These are phyloP conservation scores for Miscanthus lutarioriparius DNA, from an alignment of 176 grass and related monocot species.

Conservation along the genomic window DNA sequence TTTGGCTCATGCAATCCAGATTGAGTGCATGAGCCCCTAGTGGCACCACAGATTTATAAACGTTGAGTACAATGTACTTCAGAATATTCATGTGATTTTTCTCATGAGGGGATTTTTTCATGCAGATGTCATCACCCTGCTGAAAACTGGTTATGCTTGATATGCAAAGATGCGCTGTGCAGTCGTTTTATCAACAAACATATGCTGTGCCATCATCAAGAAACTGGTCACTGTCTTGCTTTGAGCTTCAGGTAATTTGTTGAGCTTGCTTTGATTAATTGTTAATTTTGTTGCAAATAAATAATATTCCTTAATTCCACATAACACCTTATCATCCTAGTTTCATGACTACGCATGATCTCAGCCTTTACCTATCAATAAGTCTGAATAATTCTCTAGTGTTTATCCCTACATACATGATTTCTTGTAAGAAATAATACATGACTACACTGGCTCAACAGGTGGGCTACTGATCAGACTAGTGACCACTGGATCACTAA, in stretches of 20 bases:
- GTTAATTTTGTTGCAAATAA: neutral
- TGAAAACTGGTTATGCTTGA: slow-evolving; percentile 94
- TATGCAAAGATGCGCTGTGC: slow-evolving; percentile 92
- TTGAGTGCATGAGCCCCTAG: neutral
- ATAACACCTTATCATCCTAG: neutral
- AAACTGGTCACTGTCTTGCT: slow-evolving; percentile 73
- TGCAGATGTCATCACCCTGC: slow-evolving; percentile 79
- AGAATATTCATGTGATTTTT: slow-evolving; percentile 20
- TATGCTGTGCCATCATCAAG: slow-evolving; percentile 81
- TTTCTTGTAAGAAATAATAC: neutral
- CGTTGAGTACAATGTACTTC: neutral
- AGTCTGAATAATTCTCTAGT: neutral
- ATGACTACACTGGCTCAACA: neutral
- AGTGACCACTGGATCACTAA: neutral
- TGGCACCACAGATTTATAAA: neutral
- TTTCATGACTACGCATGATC: neutral
- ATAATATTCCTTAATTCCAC: neutral
- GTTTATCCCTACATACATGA: neutral
- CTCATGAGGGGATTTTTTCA: slow-evolving; percentile 1
- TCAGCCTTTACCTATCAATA: neutral
- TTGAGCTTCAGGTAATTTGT: slow-evolving; percentile 76
- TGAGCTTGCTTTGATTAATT: neutral
- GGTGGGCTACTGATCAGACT: neutral
- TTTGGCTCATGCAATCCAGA: neutral
- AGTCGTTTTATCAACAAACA: slow-evolving; percentile 98